Evolutionary conservation across 2,329 filamentous ascomycete genomes (phyloP), one percentile per base, ranked within the genome.

Genomic region (Penicillium sp.): DNA sequence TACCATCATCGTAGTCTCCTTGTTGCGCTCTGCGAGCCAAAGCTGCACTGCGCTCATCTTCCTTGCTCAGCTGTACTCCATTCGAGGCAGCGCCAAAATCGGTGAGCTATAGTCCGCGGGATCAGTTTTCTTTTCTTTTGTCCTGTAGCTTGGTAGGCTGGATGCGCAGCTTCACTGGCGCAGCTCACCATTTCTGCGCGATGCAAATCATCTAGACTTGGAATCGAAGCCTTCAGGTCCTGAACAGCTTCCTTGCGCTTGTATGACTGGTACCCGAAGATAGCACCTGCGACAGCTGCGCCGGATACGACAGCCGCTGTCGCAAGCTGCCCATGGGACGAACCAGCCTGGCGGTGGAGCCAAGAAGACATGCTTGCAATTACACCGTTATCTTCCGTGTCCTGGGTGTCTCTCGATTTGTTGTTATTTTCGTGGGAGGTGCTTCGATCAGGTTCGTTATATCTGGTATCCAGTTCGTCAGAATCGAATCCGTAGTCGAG

Each of bases 1-100:
- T 68, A 83, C 82, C 83, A 64, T 88, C 84, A 71, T 87, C 85
- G 61, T 87, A 88, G 66, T 87, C 84, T 23, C 86, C 86, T 63
- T 82, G 78, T 60, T 85, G 81, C 40, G 86, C 86, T 67, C 84
- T 78, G 54, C 81, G 78, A 41, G 86, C 86, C 45, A 88, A 78
- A 57, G 80, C 81, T 56, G 82, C 80, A 63, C 82, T 81, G 60
- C 81, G 78, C 67, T 84, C 80, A 66, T 88, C 85, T 70, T 87
- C 85, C 56, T 75, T 77, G 63, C 69, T 77, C 50, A 73, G 50
- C 43, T 65, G 71, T 43, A 66, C 67, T 37, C 61, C 62, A 21
- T 65, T 61, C 5, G 71, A 66, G 23, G 76, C 73, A 23, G 70
- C 71, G 4, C 81, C 81, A 64, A 78, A 83, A 62, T 82, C 77